These are phyloP conservation scores for Pichia exigua DNA, from an alignment of 805 yeast species.

Conservation along the genomic window DNA sequence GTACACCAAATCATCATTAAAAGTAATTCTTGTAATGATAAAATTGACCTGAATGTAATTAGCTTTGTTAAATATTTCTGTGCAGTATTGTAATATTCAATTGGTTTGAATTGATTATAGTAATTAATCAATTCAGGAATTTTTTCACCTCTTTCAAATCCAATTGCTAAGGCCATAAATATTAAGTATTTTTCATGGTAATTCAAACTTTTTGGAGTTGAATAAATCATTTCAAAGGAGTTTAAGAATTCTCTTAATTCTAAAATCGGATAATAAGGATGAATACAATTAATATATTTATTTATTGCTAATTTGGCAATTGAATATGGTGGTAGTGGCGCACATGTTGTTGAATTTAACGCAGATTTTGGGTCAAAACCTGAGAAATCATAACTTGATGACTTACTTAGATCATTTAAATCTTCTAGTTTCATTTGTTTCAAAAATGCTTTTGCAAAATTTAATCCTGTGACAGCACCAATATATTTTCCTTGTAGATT, in stretches of 20 bases:
- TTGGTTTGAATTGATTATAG: slow-evolving; percentile 16
- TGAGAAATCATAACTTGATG: slow-evolving; percentile 8
- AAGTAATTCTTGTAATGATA: slow-evolving; percentile 16
- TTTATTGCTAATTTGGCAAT: slow-evolving; percentile 11
- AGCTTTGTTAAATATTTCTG: slow-evolving; percentile 15
- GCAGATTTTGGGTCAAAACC: slow-evolving; percentile 9
- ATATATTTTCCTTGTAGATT: slow-evolving; percentile 14
- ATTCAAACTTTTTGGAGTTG: slow-evolving; percentile 9
- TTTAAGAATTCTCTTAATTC: slow-evolving; percentile 10
- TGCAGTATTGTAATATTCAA: slow-evolving; percentile 20
- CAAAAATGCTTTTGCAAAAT: slow-evolving; percentile 18
- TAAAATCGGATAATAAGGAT: slow-evolving; percentile 17
- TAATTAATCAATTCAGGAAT: slow-evolving; percentile 2
- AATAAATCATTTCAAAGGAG: slow-evolving; percentile 10
- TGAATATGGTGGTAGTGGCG: slow-evolving; percentile 16
- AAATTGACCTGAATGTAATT: slow-evolving; percentile 13
- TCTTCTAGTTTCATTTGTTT: slow-evolving; percentile 17
- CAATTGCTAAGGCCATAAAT: slow-evolving; percentile 20
- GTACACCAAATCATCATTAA: slow-evolving; percentile 18
- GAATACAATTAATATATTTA: slow-evolving; percentile 16
- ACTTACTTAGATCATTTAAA: slow-evolving; percentile 7
- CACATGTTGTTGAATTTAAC: slow-evolving; percentile 15
- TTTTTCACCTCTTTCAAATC: slow-evolving; percentile 8
- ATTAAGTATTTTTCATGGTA: slow-evolving; percentile 17
- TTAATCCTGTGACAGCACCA: slow-evolving; percentile 22